Percentiles rank a stretch among this genome's conserved stretches.
Evolutionary conservation across 2,329 filamentous ascomycete species (phyloP).

Genomic region (Fusarium nodosum): DNA sequence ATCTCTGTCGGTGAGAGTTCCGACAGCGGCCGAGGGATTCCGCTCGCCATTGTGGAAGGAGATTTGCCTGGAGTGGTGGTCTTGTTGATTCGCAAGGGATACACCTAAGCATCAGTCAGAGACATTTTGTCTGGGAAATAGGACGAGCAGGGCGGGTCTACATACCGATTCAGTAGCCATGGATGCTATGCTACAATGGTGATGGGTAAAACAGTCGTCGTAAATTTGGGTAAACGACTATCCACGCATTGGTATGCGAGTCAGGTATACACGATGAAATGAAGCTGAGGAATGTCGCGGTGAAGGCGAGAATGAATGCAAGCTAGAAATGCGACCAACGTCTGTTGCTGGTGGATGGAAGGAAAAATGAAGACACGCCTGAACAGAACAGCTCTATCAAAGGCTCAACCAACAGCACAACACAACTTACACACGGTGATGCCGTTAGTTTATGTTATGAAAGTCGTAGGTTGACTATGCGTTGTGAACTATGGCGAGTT

Average conservation of each 20-base stretch:
- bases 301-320: constrained; percentile 43
- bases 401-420: constrained; percentile 38
- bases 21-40: constrained; percentile 80
- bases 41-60: constrained; percentile 72
- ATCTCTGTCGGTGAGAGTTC: constrained; percentile 90
- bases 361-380: constrained; percentile 42
- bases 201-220: constrained; percentile 38
- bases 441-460: constrained; percentile 44
- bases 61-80: constrained; percentile 67
- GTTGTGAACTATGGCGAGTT: constrained; percentile 45
- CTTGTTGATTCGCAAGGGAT: constrained; percentile 85
- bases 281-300: constrained; percentile 52
- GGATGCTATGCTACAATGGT: constrained; percentile 39
- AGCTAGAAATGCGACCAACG: constrained; percentile 45
- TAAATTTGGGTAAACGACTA: constrained; percentile 48
- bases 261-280: constrained; percentile 43
- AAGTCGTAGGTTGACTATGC: constrained; percentile 37
- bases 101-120: constrained; percentile 66
- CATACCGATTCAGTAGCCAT: constrained; percentile 59
- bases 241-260: constrained; percentile 54
- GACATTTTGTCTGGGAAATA: constrained; percentile 39
- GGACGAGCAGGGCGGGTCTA: constrained; percentile 35
- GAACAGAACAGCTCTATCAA: constrained; percentile 46
- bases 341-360: constrained; percentile 41
- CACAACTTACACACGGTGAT: constrained; percentile 46